Evolutionary conservation across 2,329 filamentous ascomycete species (phyloP), one percentile per base, ranked within the genome.

Genomic region (Alternaria sp.): DNA sequence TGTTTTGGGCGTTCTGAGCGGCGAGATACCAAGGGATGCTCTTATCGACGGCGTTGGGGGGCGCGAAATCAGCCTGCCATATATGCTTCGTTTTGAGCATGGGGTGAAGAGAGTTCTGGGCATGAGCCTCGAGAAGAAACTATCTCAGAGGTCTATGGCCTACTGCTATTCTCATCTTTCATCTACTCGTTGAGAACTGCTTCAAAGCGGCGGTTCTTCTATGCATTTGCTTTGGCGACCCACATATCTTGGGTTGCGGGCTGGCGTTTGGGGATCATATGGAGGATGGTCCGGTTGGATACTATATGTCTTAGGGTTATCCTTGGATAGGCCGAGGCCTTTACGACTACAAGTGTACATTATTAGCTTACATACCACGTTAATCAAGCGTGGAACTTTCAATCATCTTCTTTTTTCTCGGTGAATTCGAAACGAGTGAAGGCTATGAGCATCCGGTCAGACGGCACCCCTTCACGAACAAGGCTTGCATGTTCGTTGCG

Each of bases 51-150:
- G 55, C 51, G 39, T 55, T 59, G 34, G 22, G 16, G 32, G 12
- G 32, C 11, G 18, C 38, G 28, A 26, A 28, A 36, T 1, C 12
- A 47, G 26, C 16, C 16, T 12, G 54, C 24, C 32, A 36, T 14
- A 36, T 14, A 36, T 36, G 32, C 32, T 16, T 14, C 14, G 32
- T 30, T 11, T 30, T 12, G 43, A 30, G 28, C 28, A 30, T 30
- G 11, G 14, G 7, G 49, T 34, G 28, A 32, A n/a, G 49, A 20
- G 26, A 6, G 5, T 24, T 57, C 39, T 22, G 49, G 28, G 11
- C n/a, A 87, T 73, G 7, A 36, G 51, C 16, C 38, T 57, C 34
- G 86, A 41, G 49, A 74, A 18, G 34, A 41, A 36, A 6, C 12
- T 36, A 53, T 36, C 51, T 53, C 16, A 39, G 11, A 16, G 4